phyloP scores from a whole-genome alignment of 2,329 filamentous ascomycete species.

The Neurospora sp. region DNA sequence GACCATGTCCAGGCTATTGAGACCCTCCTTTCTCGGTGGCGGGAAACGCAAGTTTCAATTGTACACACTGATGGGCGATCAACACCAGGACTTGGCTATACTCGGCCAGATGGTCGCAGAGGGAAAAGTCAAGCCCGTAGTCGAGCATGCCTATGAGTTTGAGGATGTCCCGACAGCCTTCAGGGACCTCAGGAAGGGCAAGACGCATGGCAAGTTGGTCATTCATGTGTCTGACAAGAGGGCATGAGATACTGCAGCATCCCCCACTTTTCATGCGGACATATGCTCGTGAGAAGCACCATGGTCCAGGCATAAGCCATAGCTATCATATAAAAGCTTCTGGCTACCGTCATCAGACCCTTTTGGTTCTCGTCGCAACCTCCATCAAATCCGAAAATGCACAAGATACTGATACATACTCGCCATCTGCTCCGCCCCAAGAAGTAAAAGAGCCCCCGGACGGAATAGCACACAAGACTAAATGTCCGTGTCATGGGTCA shows the following conservation, averaged over 20 bases:
- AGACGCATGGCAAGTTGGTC: constrained; percentile 51
- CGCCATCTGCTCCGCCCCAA: background rate
- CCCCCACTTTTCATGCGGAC: background rate
- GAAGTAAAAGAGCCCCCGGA: background rate
- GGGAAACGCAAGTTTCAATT: constrained; percentile 32
- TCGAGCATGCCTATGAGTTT: constrained; percentile 47
- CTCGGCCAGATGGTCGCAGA: constrained; percentile 47
- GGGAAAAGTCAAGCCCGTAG: constrained; percentile 45
- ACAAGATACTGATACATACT: background rate
- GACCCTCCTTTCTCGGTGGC: constrained; percentile 28
- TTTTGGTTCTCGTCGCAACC: background rate
- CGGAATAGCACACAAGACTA: background rate
- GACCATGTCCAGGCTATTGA: constrained; percentile 17
- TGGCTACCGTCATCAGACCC: background rate
- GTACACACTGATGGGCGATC: constrained; percentile 21
- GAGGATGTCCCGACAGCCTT: constrained; percentile 48
- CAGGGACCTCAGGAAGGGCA: constrained; percentile 45
- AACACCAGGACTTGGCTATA: constrained; percentile 32
- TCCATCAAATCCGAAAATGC: background rate
- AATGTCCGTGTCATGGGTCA: background rate
- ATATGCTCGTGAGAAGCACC: background rate
- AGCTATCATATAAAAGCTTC: background rate
- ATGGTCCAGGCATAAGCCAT: background rate
- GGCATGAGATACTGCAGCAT: background rate
- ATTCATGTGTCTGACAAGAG: constrained; percentile 14